Evolutionary conservation across 2,329 filamentous ascomycete species (phyloP).

Genomic region (Talaromyces sp.): DNA sequence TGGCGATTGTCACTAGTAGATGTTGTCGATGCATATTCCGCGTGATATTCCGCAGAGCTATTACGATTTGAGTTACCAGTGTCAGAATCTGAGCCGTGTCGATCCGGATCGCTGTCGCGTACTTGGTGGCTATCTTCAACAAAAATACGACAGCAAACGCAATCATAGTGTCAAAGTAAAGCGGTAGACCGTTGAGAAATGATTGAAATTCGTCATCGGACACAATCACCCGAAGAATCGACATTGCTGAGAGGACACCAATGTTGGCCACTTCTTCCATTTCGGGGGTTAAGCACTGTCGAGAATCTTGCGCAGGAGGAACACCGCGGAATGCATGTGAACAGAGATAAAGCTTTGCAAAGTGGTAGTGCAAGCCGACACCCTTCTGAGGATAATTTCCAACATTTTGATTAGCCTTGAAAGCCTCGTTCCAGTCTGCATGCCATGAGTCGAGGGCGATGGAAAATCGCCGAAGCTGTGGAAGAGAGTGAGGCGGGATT

Average conservation of each 20-base stretch:
- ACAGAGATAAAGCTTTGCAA: constrained; percentile 44
- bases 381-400: constrained; percentile 43
- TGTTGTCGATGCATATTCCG: constrained; percentile 24
- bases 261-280: constrained; percentile 35
- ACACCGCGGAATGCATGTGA: constrained; percentile 41
- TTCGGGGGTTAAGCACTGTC: constrained; percentile 22
- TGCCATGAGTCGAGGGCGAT: constrained; percentile 16
- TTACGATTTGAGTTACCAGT: constrained; percentile 18
- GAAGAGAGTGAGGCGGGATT: constrained; percentile 14
- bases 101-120: constrained; percentile 19
- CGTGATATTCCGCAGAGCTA: constrained; percentile 19
- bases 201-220: constrained; percentile 31
- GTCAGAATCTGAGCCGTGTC: constrained; percentile 23
- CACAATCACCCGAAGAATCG: constrained; percentile 30
- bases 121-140: constrained; percentile 33
- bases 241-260: constrained; percentile 30
- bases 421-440: constrained; percentile 6
- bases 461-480: constrained; percentile 17
- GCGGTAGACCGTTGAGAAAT: constrained; percentile 30
- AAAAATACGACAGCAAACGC: constrained; percentile 37
- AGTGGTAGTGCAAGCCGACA: constrained; percentile 43
- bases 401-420: constrained; percentile 32
- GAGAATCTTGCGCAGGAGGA: constrained; percentile 3
- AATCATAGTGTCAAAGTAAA: constrained; percentile 38
- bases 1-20: constrained; percentile 22